These are phyloP conservation scores for Lunularia cruciata DNA, from an alignment of 225 moss, liverwort and hornwort genomes.

Conservation along the genomic window DNA sequence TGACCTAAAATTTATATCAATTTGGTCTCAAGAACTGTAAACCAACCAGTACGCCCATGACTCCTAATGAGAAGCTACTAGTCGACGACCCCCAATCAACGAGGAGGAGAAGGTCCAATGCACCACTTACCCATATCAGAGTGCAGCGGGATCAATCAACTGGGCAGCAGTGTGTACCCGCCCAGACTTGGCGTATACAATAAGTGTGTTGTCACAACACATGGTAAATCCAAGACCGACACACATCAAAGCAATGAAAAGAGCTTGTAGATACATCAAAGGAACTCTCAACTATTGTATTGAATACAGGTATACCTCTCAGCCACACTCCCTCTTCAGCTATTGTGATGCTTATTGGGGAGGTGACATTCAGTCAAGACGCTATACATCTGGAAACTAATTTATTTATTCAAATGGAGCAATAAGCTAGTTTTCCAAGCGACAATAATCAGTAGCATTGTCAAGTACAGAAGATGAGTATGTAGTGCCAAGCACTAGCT, in stretches of 20 bases:
- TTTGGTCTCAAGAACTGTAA: no score
- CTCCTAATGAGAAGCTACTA: background rate
- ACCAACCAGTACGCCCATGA: no score
- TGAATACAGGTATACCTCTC: background rate
- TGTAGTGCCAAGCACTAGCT: background rate
- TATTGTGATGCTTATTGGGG: slow-evolving; percentile 24
- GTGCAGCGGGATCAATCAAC: background rate
- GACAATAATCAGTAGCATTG: slow-evolving; percentile 8
- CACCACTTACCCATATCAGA: background rate
- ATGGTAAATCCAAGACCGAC: background rate
- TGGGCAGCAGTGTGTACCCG: background rate
- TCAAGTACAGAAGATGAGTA: slow-evolving; percentile 15
- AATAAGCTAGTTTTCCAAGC: slow-evolving; percentile 3
- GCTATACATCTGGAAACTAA: slow-evolving; percentile 14
- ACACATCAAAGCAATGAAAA: background rate
- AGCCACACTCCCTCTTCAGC: background rate
- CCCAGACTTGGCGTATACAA: background rate
- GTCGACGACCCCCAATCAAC: background rate
- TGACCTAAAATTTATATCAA: no score
- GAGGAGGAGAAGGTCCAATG: background rate
- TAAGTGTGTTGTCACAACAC: background rate
- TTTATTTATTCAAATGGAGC: slow-evolving; percentile 9
- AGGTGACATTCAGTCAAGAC: slow-evolving; percentile 15
- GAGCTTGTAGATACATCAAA: background rate
- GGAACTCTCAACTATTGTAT: background rate